phyloP scores from a whole-genome alignment of 495 filamentous ascomycete species.

The Penicillium argentinense region DNA sequence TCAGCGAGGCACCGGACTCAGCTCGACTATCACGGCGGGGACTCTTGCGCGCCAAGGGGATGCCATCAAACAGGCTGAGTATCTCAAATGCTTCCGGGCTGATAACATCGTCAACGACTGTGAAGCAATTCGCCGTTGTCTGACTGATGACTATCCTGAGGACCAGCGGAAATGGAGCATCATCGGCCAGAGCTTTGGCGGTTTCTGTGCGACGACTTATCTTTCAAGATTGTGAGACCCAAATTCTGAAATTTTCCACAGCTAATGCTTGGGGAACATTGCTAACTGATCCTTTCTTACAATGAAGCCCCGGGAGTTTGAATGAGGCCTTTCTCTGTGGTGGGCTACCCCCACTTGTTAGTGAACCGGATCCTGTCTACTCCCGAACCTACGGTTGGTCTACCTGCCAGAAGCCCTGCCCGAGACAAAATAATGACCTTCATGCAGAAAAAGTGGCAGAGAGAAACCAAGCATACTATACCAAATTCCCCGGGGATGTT shows the following conservation, averaged over 20 bases:
- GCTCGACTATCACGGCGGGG: constrained; percentile 70
- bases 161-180: constrained; percentile 78
- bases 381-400: constrained; percentile 57
- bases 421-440: constrained; percentile 6
- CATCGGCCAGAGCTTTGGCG: constrained; percentile 90
- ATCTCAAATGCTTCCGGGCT: constrained; percentile 83
- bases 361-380: constrained; percentile 75
- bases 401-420: background rate
- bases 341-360: constrained; percentile 74
- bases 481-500: constrained; percentile 84
- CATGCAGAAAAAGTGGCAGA: constrained; percentile 55
- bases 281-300: constrained; percentile 1
- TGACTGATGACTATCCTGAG: constrained; percentile 68
- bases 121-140: constrained; percentile 74
- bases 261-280: no score
- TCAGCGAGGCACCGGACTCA: constrained; percentile 85
- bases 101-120: constrained; percentile 87
- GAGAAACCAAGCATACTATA: constrained; percentile 75
- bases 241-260: no score
- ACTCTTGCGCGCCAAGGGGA: constrained; percentile 65
- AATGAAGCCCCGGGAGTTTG: constrained; percentile 64
- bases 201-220: constrained; percentile 80
- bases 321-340: constrained; percentile 81
- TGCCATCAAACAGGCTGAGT: constrained; percentile 67
- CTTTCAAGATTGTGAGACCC: constrained; percentile 66